Base-by-base conservation (phyloP, 257 asterid species). In the Solanum pennellii region DNA sequence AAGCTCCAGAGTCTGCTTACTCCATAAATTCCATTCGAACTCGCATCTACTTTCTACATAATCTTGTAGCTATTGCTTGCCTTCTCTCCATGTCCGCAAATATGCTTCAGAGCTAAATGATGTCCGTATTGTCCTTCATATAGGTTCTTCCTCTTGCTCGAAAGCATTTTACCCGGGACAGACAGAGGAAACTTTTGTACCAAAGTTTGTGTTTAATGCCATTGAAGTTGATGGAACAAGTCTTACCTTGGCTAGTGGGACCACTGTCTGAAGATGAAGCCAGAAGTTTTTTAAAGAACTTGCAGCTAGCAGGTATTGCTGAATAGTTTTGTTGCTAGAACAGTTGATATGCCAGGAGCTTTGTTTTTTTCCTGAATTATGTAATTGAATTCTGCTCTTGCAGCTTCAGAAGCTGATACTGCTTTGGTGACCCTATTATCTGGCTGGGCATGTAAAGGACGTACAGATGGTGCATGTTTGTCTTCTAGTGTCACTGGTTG, bases 391-490 rank as follows among this genome's bases (percentile, higher is more conserved):
- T 89, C 82, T 86, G 47, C 87, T 77, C 44, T 86, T 33, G 74
- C 92, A 92, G 94, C 94, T 41, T 90, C 94, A 72, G 88, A 60
- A 33, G 52, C 85, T 82, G 94, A 92, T 83, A 83, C 89, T 59
- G 91, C 94, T 88, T 59, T 92, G 77, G 92, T 92, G 37, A 92
- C 94, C 41, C 89, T 92, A 37, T 92, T 88, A 52, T 85, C 91
- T 86, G 94, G 94, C 85, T 92, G 94, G 94, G 92, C 92, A 66
- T 92, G 94, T 86, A 92, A 92, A 88, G 92, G 94, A 29, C 88
- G 88, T 37, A 77, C 80, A 49, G 84, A 75, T 56, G 94, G 90
- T 86, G 90, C 82, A 59, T 92, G 94, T 79, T 90, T 92, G 88
- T 92, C 92, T 72, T 88, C 94, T 84, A 86, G 87, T 87, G 47